These are phyloP conservation scores for Ophiostoma sp. DNA, from an alignment of 2,329 filamentous ascomycete genomes.

Conservation along the genomic window DNA sequence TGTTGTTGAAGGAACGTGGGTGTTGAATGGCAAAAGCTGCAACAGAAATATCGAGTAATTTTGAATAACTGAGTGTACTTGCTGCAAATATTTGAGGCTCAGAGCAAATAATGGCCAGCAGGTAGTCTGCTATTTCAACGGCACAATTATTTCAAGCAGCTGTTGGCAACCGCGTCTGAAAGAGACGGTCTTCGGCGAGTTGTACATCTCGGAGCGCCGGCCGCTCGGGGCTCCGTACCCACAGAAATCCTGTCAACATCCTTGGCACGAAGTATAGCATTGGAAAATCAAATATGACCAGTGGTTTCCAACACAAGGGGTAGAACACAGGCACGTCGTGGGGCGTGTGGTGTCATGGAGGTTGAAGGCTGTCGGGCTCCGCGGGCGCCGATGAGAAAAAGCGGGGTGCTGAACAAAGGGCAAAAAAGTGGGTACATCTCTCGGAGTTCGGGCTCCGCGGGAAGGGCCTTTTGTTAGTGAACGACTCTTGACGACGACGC, in stretches of 20 bases:
- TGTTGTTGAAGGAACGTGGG: background rate
- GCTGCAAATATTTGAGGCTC: background rate
- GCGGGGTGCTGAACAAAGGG: background rate
- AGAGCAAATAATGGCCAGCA: background rate
- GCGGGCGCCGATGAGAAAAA: background rate
- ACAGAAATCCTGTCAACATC: background rate
- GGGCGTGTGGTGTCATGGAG: background rate
- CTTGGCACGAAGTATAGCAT: background rate
- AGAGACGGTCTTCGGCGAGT: background rate
- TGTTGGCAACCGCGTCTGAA: background rate
- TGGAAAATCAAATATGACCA: background rate
- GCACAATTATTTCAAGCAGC: background rate
- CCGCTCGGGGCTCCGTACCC: background rate
- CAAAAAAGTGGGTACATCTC: slow-evolving; percentile 10
- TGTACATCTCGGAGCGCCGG: background rate
- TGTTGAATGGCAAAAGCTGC: background rate
- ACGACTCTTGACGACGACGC: background rate
- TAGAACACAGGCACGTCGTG: background rate
- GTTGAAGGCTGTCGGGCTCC: background rate
- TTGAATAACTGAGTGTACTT: background rate
- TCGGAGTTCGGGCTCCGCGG: slow-evolving; percentile 19
- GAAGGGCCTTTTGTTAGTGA: background rate
- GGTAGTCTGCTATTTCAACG: background rate
- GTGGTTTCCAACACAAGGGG: background rate
- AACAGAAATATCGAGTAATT: background rate